Conservation (phyloP, 2,329 filamentous ascomycete genomes). For the Plectosphaerella plurivora region DNA sequence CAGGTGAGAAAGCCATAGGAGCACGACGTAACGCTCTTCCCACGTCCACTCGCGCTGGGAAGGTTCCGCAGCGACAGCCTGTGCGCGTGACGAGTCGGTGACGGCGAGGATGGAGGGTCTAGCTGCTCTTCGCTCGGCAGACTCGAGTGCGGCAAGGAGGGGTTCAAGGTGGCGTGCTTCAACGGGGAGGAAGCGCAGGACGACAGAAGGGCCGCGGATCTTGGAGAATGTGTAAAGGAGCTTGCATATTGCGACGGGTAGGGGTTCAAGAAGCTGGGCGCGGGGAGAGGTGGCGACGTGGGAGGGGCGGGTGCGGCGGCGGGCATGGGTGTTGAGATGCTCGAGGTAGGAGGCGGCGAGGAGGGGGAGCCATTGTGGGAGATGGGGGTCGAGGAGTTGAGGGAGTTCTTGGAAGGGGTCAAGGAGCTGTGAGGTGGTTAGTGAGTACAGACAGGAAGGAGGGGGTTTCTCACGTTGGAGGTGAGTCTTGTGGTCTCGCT, state of each 20-base stretch:
- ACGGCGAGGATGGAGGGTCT: constrained; percentile 4
- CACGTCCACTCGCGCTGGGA: constrained; percentile 52
- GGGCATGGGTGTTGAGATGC: constrained; percentile 47
- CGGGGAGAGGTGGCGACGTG: constrained; percentile 18
- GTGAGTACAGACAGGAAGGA: too few relatives aligned
- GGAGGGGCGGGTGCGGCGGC: constrained; percentile 14
- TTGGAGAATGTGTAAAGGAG: constrained; percentile 92
- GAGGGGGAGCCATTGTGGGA: constrained; percentile 69
- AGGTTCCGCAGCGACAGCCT: background rate
- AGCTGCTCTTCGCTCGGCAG: constrained; percentile 31
- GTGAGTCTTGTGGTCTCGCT: constrained; percentile 45
- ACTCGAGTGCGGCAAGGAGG: constrained; percentile 71
- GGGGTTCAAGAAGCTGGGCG: constrained; percentile 43
- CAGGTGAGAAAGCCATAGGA: constrained; percentile 83
- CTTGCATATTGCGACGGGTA: constrained; percentile 69
- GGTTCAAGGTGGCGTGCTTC: constrained; percentile 82
- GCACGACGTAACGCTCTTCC: constrained; percentile 83
- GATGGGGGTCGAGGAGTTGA: constrained; percentile 81
- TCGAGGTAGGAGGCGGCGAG: constrained; percentile 74
- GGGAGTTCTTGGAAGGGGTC: constrained; percentile 95
- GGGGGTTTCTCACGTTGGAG: constrained; percentile 31
- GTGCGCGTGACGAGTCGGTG: constrained; percentile 3
- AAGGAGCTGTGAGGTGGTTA: constrained; percentile 46
- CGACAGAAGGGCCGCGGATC: constrained; percentile 86
- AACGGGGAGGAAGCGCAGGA: constrained; percentile 85